A percentile compares a stretch with the other conserved stretches of the same genome.
These are phyloP conservation scores for Pseudonitzschia multistriata DNA, from an alignment of 108 stramenopile species.

Conservation along the genomic window DNA sequence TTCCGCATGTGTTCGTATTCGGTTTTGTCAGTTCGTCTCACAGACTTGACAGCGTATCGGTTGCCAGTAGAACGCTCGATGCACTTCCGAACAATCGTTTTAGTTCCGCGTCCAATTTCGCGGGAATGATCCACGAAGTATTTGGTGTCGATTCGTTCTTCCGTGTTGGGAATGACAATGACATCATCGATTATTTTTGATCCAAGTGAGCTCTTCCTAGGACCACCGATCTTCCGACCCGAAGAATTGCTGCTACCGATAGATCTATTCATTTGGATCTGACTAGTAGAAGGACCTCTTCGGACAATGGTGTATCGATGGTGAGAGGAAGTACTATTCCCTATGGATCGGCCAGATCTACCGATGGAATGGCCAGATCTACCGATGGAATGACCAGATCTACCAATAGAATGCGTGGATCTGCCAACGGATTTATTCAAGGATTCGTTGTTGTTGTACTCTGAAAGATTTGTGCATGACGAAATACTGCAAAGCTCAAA, in stretches of 20 bases:
- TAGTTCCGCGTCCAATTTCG: slow-evolving; percentile 26
- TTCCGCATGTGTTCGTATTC: slow-evolving; percentile 17
- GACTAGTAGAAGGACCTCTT: not conserved
- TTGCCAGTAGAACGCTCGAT: slow-evolving; percentile 10
- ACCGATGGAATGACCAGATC: not conserved
- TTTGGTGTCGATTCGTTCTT: not conserved
- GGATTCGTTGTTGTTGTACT: not conserved
- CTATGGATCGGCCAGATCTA: not conserved
- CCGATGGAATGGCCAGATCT: not conserved
- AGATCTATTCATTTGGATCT: not conserved
- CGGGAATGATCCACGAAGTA: slow-evolving; percentile 5
- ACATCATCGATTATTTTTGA: not conserved
- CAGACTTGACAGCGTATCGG: slow-evolving; percentile 45
- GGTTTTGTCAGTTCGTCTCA: slow-evolving; percentile 30
- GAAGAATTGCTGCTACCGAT: not conserved
- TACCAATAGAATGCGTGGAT: not conserved
- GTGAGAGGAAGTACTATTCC: not conserved
- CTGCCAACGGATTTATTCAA: not conserved
- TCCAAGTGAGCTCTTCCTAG: not conserved
- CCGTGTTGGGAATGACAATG: not conserved
- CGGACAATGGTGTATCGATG: not conserved
- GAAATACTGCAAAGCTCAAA: slow-evolving; percentile 7
- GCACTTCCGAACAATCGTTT: slow-evolving; percentile 24
- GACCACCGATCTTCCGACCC: not conserved
- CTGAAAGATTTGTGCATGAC: not conserved